A percentile compares a stretch with the other conserved stretches of the same genome.
Conservation (phyloP, 768 basidiomycete genomes). For the Crepidotus variabilis region DNA sequence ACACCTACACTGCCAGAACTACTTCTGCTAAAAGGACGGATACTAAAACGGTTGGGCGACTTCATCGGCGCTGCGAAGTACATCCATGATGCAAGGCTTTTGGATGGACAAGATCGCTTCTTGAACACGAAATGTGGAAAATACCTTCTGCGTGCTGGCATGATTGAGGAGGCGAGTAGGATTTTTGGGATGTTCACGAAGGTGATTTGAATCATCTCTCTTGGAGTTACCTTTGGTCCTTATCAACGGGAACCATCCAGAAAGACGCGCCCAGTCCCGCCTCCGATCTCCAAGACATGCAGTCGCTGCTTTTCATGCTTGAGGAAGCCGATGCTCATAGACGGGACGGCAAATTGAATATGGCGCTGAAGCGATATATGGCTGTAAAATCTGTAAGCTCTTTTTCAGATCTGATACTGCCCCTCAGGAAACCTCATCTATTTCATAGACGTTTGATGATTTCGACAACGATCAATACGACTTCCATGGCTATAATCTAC, state of each 20-base stretch:
- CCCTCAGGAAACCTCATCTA: neutral
- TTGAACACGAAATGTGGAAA: constrained; percentile 93
- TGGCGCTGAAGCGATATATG: constrained; percentile 85
- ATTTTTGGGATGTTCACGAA: constrained; percentile 90
- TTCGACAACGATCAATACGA: constrained; percentile 96
- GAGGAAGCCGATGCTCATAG: constrained; percentile 78
- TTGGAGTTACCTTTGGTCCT: neutral
- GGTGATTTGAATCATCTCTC: constrained; percentile 35
- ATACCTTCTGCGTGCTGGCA: constrained; percentile 81
- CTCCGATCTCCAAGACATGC: constrained; percentile 92
- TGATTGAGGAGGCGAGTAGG: constrained; percentile 69
- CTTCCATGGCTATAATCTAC: constrained; percentile 92
- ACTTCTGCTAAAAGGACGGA: constrained; percentile 74
- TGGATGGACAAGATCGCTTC: constrained; percentile 95
- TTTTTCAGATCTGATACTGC: neutral
- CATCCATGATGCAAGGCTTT: constrained; percentile 75
- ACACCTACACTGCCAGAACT: constrained; percentile 95
- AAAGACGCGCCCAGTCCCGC: constrained; percentile 79
- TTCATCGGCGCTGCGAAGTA: constrained; percentile 64
- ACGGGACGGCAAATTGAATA: constrained; percentile 58
- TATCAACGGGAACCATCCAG: constrained; percentile 33
- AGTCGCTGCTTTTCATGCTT: constrained; percentile 80
- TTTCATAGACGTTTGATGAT: constrained; percentile 69
- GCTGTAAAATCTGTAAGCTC: constrained; percentile 63
- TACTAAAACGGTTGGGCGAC: constrained; percentile 86